phyloP scores from a whole-genome alignment of 2,329 filamentous ascomycete species.

The Colletotrichum ledebouriae region DNA sequence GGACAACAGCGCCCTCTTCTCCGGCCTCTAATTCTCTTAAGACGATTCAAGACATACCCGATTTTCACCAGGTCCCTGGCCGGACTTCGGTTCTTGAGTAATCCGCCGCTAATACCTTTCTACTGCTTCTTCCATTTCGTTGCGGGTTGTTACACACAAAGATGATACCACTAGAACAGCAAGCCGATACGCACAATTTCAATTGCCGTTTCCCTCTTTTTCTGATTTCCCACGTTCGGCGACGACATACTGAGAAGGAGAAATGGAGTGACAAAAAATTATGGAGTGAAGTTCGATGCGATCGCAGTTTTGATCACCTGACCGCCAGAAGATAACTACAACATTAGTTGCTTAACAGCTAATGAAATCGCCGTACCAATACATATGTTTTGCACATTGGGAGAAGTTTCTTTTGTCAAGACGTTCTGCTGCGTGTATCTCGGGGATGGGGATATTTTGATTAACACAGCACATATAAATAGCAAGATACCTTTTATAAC shows the following conservation, averaged over 20 bases:
- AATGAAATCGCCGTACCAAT: too few species aligned
- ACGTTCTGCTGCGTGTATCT: too few species aligned
- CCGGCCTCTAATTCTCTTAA: constrained; percentile 29
- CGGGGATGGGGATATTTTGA: too few species aligned
- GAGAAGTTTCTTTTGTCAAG: too few species aligned
- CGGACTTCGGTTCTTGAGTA: constrained; percentile 27
- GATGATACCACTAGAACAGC: constrained; percentile 46
- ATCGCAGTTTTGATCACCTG: not conserved
- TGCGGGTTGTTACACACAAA: constrained; percentile 41
- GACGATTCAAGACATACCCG: constrained; percentile 14
- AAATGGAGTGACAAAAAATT: not conserved
- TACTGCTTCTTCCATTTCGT: constrained; percentile 35
- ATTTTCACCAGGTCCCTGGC: constrained; percentile 14
- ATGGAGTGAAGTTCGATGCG: not conserved
- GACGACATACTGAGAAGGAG: not conserved
- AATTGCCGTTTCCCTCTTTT: constrained; percentile 26
- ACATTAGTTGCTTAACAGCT: constrained; percentile 21
- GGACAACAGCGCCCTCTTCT: constrained; percentile 16
- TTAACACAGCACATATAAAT: too few species aligned
- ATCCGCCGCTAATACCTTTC: constrained; percentile 36
- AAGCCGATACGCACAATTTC: constrained; percentile 37
- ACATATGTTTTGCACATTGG: too few species aligned
- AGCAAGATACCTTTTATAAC: too few species aligned
- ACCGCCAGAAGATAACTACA: not conserved
- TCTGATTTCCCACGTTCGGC: not conserved